Evolutionary conservation across 2,329 filamentous ascomycete species (phyloP), one percentile per base, ranked within the genome.

Genomic region (Exophiala alcalophila): DNA sequence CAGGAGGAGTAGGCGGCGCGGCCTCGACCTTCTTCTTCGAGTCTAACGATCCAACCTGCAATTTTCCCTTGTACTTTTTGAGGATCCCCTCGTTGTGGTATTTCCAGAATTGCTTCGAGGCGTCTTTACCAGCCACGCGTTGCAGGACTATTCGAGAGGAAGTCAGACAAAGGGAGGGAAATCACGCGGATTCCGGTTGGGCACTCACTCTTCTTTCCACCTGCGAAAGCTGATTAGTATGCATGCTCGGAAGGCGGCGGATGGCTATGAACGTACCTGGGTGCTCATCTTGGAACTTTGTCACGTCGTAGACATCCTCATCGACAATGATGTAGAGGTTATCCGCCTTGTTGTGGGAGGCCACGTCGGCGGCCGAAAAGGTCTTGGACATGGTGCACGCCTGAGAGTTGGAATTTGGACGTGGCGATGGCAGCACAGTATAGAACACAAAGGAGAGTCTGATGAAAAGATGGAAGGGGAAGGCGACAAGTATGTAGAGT

Each of bases 261-360:
- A 35, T 8, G 36, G 12, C 6, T 14, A 21, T 14, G 5, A 21
- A 56, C 62, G 42, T 58, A 69, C 67, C 69, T 58, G 86, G 86
- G 65, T 91, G 86, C 54, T 90, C 84, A 48, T 90, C 83, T 64
- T 87, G 84, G 65, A 91, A 91, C 61, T 82, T 89, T 57, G 89
- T 94, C 59, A 97, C 65, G 63, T 98, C 91, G 67, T 95, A 97
- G 56, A 97, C 91, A 67, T 97, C 91, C 59, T 90, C 85, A 56
- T 97, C 91, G 55, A 97, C 81, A 54, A 94, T 80, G 61, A 97
- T 86, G 80, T 83, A 97, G 49, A 96, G 75, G 63, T 83, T 83
- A 61, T 88, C 81, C 31, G 83, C 68, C 71, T 91, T 95, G 76
- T 88, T 95, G 69, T 97, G 90, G 69, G 85, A 81, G 63, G 90